Percentiles rank a stretch among this genome's conserved stretches.
Evolutionary conservation across 2,329 filamentous ascomycete genomes (phyloP).

Genomic region (Cercospora sp.): DNA sequence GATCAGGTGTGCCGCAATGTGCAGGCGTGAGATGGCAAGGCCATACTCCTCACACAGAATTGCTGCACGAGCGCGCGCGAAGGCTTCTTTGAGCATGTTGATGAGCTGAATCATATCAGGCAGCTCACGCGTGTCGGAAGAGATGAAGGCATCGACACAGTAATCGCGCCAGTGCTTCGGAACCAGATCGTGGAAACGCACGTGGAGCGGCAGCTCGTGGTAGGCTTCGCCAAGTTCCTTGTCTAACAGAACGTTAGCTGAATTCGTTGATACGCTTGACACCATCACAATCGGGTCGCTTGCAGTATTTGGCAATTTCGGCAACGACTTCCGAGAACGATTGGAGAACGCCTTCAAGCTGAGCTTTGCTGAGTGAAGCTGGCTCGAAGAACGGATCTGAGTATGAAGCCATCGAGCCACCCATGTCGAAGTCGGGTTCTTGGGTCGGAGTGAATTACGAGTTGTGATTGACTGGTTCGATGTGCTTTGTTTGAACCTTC

Average conservation of each 20-base stretch:
- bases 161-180: constrained; percentile 9
- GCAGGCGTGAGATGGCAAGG: constrained; percentile 2
- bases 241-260: not conserved
- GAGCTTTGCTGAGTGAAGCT: constrained; percentile 4
- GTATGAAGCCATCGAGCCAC: constrained; percentile 1
- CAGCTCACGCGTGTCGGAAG: constrained; percentile 17
- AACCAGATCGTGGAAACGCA: constrained; percentile 2
- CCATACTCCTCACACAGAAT: constrained; percentile 13
- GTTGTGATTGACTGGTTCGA: constrained; percentile 8
- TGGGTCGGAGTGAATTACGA: not conserved
- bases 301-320: constrained; percentile 7
- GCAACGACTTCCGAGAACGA: constrained; percentile 6
- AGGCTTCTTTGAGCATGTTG: constrained; percentile 12
- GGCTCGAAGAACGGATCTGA: constrained; percentile 14
- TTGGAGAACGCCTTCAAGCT: constrained; percentile 4
- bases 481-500: not conserved
- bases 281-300: not conserved
- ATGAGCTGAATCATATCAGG: constrained; percentile 20
- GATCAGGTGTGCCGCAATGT: constrained; percentile 6
- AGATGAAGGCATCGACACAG: constrained; percentile 12
- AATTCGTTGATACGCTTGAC: not conserved
- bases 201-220: constrained; percentile 17
- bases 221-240: constrained; percentile 15
- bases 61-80: constrained; percentile 15
- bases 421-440: constrained; percentile 8